Evolutionary conservation across 2,329 filamentous ascomycete species (phyloP).

Genomic region (Penicillium olsonii): DNA sequence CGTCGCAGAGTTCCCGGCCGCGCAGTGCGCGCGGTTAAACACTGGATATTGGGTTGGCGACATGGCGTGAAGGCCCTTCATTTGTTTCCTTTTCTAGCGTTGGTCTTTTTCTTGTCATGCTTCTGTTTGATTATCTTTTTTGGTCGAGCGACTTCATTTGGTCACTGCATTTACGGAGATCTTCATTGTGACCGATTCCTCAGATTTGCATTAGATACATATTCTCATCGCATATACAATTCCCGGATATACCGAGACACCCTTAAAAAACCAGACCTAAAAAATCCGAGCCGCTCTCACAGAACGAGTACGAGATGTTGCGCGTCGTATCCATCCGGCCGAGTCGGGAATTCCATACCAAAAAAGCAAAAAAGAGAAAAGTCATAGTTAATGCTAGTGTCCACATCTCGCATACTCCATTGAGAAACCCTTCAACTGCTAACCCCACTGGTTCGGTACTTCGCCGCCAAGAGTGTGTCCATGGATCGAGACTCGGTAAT

Average conservation of each 20-base stretch:
- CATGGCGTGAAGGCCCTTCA: conserved; percentile 8
- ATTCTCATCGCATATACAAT: background rate
- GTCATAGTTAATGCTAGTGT: background rate
- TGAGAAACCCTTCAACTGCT: background rate
- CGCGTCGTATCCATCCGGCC: background rate
- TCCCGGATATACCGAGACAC: too few relatives aligned
- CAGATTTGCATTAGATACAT: background rate
- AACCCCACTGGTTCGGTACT: background rate
- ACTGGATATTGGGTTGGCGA: conserved; percentile 7
- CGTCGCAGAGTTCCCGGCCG: conserved; percentile 36
- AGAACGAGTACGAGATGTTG: background rate
- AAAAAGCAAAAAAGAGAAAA: background rate
- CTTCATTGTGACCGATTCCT: background rate
- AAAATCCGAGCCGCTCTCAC: too few relatives aligned
- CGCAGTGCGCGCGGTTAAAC: conserved; percentile 32
- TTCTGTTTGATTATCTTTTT: too few relatives aligned
- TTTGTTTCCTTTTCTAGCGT: conserved; percentile 25
- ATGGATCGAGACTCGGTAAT: background rate
- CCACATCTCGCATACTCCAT: background rate
- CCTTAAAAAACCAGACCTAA: too few relatives aligned
- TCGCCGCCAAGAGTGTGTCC: background rate
- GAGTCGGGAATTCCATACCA: background rate
- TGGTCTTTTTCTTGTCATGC: background rate
- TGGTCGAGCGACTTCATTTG: conserved; percentile 8
- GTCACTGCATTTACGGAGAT: conserved; percentile 13